Conservation (phyloP, 768 basidiomycete genomes). For the Termitomyces sp. region DNA sequence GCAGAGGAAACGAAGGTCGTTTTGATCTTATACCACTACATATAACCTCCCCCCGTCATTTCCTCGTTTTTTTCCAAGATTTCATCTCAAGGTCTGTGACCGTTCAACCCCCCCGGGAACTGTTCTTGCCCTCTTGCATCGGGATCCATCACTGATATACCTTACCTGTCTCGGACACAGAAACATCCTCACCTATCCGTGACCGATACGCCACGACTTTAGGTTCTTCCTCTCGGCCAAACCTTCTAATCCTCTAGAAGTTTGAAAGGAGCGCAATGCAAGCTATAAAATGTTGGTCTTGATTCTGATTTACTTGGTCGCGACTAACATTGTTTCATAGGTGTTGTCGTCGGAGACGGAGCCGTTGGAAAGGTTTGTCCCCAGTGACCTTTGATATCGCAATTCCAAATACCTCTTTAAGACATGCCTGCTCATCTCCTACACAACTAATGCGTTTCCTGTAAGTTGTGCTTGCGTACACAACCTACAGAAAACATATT, state of each 20-base stretch:
- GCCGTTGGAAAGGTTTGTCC: constrained; percentile 89
- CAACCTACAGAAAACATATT: constrained; percentile 11
- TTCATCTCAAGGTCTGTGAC: constrained; percentile 10
- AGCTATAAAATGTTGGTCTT: constrained; percentile 78
- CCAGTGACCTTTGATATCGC: constrained; percentile 6
- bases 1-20: constrained; percentile 12
- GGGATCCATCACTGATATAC: constrained; percentile 1
- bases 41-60: constrained; percentile 13
- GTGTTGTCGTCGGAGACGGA: constrained; percentile 98
- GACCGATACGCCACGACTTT: constrained; percentile 18
- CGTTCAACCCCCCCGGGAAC: constrained; percentile 3
- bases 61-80: constrained; percentile 12
- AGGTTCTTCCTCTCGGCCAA: constrained; percentile 12
- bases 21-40: constrained; percentile 17
- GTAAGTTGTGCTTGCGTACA: constrained; percentile 39
- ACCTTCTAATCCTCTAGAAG: constrained; percentile 14
- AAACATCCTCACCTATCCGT: constrained; percentile 9
- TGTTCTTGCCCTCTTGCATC: background rate
- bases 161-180: constrained; percentile 10
- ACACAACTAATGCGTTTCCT: constrained; percentile 97
- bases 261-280: constrained; percentile 53
- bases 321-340: constrained; percentile 41
- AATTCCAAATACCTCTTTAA: constrained; percentile 28
- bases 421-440: constrained; percentile 99
- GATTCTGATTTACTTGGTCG: constrained; percentile 9